These are phyloP conservation scores for Austroboletus eburneus DNA, from an alignment of 768 basidiomycete genomes.

Conservation along the genomic window DNA sequence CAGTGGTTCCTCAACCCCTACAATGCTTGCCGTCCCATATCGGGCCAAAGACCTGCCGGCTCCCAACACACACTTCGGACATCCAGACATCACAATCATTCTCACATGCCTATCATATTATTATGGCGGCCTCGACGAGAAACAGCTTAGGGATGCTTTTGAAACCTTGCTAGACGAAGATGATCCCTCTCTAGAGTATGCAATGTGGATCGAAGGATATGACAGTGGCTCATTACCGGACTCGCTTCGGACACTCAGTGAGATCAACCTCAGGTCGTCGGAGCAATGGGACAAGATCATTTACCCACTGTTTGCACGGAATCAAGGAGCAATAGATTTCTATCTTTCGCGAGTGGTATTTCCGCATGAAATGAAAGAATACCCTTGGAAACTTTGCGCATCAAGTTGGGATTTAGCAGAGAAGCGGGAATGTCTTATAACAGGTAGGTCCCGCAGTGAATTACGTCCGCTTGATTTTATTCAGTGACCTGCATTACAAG, in stretches of 20 bases:
- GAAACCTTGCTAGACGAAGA: neutral
- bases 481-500: neutral
- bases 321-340: too few relatives aligned
- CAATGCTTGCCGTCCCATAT: neutral
- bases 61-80: neutral
- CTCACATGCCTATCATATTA: too few relatives aligned
- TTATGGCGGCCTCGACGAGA: neutral
- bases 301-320: neutral
- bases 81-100: neutral
- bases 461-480: neutral
- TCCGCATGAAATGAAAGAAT: neutral
- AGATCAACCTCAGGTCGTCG: neutral
- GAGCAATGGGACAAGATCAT: neutral
- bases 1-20: neutral
- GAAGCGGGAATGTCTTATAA: neutral
- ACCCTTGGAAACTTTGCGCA: neutral
- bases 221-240: neutral
- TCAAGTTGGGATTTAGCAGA: neutral
- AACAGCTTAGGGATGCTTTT: neutral
- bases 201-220: neutral
- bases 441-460: neutral
- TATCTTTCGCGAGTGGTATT: too few relatives aligned
- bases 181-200: neutral
- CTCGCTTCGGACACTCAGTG: neutral
- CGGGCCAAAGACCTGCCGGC: neutral